Percentiles rank a stretch among this genome's conserved stretches.
Evolutionary conservation across 306 rosid genomes (phyloP).

Genomic region (Chamaecrista fasciculata): DNA sequence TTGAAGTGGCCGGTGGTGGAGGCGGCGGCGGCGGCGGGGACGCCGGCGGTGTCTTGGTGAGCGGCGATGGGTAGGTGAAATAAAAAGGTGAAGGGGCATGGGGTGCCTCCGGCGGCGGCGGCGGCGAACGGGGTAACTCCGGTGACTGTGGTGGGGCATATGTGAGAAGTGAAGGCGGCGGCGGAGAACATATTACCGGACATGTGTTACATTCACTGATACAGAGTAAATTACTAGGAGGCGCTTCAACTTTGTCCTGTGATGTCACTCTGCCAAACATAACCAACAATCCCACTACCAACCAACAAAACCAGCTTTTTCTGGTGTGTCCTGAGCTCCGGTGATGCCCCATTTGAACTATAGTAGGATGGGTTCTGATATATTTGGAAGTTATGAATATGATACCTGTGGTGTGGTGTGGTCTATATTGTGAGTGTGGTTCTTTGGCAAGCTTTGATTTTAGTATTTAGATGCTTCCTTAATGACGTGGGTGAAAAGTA

Average conservation of each 20-base stretch:
- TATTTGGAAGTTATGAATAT: background rate
- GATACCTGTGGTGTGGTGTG: too few species aligned
- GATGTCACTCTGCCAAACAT: constrained; percentile 33
- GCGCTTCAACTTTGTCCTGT: constrained; percentile 32
- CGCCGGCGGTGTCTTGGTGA: constrained; percentile 18
- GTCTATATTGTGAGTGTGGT: constrained; percentile 25
- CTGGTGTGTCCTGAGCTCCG: constrained; percentile 12
- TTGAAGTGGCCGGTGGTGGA: constrained; percentile 37
- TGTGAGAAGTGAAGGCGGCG: constrained; percentile 49
- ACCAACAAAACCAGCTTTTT: constrained; percentile 30
- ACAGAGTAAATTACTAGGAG: constrained; percentile 46
- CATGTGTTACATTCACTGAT: constrained; percentile 76
- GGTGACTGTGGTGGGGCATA: constrained; percentile 43
- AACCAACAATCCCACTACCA: constrained; percentile 33
- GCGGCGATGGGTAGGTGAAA: constrained; percentile 24
- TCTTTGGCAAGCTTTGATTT: constrained; percentile 31
- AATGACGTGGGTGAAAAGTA: constrained; percentile 39
- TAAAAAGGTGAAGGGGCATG: constrained; percentile 28
- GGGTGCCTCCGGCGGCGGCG: background rate
- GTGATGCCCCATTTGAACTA: constrained; percentile 33
- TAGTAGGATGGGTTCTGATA: constrained; percentile 15
- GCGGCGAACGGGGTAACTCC: constrained; percentile 26
- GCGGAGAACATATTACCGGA: constrained; percentile 71
- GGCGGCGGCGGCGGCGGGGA: constrained; percentile 24
- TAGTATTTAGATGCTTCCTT: constrained; percentile 52